phyloP scores from a whole-genome alignment of 2,329 filamentous ascomycete genomes.

The Neonectria hederae region DNA sequence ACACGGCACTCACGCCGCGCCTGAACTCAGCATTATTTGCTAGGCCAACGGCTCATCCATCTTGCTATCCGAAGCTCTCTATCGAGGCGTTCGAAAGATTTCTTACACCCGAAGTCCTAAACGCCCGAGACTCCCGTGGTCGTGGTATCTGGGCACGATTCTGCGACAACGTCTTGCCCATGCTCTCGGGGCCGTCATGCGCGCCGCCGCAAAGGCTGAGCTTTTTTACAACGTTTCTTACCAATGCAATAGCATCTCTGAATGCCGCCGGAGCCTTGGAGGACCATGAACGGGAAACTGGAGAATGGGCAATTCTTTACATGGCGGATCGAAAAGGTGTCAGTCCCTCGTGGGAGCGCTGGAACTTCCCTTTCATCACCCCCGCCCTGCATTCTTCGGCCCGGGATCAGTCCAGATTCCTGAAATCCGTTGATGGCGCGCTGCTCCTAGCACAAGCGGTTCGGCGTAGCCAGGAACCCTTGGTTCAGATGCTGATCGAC shows the following conservation, averaged over 20 bases:
- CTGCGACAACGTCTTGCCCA: constrained; percentile 28
- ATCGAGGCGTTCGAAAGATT: constrained; percentile 27
- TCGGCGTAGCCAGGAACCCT: constrained; percentile 1
- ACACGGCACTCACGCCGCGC: constrained; percentile 29
- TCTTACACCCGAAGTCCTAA: constrained; percentile 39
- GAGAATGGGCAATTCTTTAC: constrained; percentile 27
- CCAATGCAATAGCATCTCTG: constrained; percentile 27
- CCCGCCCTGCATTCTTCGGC: constrained; percentile 10
- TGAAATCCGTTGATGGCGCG: constrained; percentile 20
- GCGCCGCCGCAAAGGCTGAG: constrained; percentile 19
- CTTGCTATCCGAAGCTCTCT: constrained; percentile 32
- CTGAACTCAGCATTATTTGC: neutral
- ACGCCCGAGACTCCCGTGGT: constrained; percentile 27
- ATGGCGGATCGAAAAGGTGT: constrained; percentile 16
- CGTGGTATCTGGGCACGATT: constrained; percentile 43
- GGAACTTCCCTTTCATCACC: constrained; percentile 28
- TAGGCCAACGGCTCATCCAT: constrained; percentile 36
- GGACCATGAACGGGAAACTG: constrained; percentile 29
- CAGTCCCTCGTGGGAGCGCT: constrained; percentile 23
- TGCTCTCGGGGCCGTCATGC: constrained; percentile 13
- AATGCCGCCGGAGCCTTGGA: constrained; percentile 25
- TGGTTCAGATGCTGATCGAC: constrained; percentile 26
- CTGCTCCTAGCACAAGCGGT: constrained; percentile 26
- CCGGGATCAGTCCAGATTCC: constrained; percentile 2
- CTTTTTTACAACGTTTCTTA: constrained; percentile 28